A percentile compares a stretch with the other conserved stretches of the same genome.
Evolutionary conservation across 2,329 filamentous ascomycete species (phyloP).

Genomic region (Trichoderma citrinoviride): DNA sequence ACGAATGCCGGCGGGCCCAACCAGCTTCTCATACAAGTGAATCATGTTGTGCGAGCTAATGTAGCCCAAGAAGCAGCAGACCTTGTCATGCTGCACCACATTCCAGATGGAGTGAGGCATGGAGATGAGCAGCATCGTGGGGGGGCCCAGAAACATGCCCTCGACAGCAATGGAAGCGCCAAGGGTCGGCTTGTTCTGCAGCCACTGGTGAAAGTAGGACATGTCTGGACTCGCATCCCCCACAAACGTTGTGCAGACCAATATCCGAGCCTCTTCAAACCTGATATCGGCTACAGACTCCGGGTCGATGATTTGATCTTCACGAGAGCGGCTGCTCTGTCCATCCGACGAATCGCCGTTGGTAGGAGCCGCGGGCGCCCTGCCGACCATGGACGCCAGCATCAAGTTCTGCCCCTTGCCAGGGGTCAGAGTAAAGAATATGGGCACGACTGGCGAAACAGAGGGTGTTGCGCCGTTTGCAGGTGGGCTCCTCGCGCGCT

Average conservation of each 20-base stretch:
- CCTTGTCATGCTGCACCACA: slow-evolving; percentile 63
- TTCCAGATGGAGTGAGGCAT: slow-evolving; percentile 64
- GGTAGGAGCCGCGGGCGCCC: slow-evolving; percentile 30
- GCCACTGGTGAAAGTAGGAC: slow-evolving; percentile 64
- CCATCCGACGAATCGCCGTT: slow-evolving; percentile 31
- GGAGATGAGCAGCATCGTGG: slow-evolving; percentile 64
- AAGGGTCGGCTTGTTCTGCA: slow-evolving; percentile 57
- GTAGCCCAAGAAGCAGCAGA: slow-evolving; percentile 63
- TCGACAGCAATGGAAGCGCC: slow-evolving; percentile 61
- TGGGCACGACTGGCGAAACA: slow-evolving; percentile 39
- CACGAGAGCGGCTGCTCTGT: slow-evolving; percentile 27
- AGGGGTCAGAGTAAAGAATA: slow-evolving; percentile 56
- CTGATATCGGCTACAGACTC: slow-evolving; percentile 53
- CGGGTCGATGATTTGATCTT: slow-evolving; percentile 46
- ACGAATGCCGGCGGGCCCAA: slow-evolving; percentile 45
- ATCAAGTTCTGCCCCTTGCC: slow-evolving; percentile 52
- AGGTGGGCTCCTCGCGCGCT: slow-evolving; percentile 41
- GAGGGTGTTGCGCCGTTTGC: slow-evolving; percentile 42
- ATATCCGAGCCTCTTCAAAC: slow-evolving; percentile 61
- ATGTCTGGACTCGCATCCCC: slow-evolving; percentile 64
- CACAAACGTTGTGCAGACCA: slow-evolving; percentile 66
- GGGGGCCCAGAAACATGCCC: slow-evolving; percentile 65
- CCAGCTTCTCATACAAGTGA: slow-evolving; percentile 58
- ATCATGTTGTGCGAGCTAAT: slow-evolving; percentile 67
- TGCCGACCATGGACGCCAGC: slow-evolving; percentile 47